Conservation (phyloP, 805 yeast genomes). For the Suhomyces prunicola region DNA sequence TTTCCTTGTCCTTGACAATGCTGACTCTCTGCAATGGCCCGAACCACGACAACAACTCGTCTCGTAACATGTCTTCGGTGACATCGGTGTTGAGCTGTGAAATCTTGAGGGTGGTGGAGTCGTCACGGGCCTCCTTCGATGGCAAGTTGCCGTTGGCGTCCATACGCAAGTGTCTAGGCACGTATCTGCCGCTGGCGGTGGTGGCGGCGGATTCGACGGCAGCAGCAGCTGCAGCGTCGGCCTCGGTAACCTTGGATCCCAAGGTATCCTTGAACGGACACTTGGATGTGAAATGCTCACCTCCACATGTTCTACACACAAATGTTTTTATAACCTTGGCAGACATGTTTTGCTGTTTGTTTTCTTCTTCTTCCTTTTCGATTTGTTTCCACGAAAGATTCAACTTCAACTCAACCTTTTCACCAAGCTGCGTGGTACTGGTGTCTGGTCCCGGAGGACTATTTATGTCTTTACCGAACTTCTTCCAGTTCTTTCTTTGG, state of each 20-base stretch:
- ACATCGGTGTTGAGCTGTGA: conserved; percentile 87
- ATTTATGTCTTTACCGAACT: conserved; percentile 77
- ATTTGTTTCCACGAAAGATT: conserved; percentile 75
- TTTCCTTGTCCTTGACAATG: conserved; percentile 85
- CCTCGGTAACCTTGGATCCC: conserved; percentile 47
- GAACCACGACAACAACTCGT: conserved; percentile 63
- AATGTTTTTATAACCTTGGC: conserved; percentile 44
- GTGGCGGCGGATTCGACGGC: conserved; percentile 16
- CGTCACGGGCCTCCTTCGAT: conserved; percentile 59
- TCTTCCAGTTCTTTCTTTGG: conserved; percentile 81
- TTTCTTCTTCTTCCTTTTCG: conserved; percentile 68
- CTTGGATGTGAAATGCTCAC: conserved; percentile 87
- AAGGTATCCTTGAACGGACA: conserved; percentile 95
- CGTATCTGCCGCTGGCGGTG: conserved; percentile 35
- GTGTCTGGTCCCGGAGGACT: conserved; percentile 83
- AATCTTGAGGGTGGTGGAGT: conserved; percentile 81
- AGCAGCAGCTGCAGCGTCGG: conserved; percentile 40
- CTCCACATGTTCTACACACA: conserved; percentile 88
- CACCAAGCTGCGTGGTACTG: conserved; percentile 85
- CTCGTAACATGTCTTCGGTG: conserved; percentile 74
- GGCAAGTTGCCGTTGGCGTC: conserved; percentile 43
- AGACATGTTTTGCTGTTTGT: conserved; percentile 41
- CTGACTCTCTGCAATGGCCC: conserved; percentile 73
- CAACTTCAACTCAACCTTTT: conserved; percentile 71
- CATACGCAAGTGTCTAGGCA: conserved; percentile 45